These are phyloP conservation scores for Sporothrix humicola DNA, from an alignment of 2,329 filamentous ascomycete genomes.

Conservation along the genomic window DNA sequence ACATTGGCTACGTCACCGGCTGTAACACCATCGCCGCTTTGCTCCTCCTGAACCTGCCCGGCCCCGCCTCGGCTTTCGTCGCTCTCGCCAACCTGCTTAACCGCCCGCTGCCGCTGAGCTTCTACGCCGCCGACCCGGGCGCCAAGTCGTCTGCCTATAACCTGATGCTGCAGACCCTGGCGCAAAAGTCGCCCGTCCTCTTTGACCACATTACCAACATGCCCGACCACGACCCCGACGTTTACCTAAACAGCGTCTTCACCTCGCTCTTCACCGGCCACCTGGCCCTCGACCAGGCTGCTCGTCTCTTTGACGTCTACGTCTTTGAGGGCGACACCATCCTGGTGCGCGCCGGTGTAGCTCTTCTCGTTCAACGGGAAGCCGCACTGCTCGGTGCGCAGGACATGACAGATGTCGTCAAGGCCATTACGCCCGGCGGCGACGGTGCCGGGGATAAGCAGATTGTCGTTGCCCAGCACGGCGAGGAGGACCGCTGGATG, in stretches of 20 bases:
- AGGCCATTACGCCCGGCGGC: slow-evolving; percentile 45
- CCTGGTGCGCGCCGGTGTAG: slow-evolving; percentile 73
- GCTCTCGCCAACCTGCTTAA: slow-evolving; percentile 79
- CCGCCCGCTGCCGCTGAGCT: slow-evolving; percentile 74
- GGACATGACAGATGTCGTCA: slow-evolving; percentile 52
- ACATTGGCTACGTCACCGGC: slow-evolving; percentile 77
- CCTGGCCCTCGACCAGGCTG: slow-evolving; percentile 71
- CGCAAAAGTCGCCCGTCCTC: slow-evolving; percentile 67
- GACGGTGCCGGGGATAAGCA: slow-evolving; percentile 40
- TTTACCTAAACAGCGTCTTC: slow-evolving; percentile 66
- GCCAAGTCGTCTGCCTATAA: slow-evolving; percentile 73
- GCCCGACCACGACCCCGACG: slow-evolving; percentile 53
- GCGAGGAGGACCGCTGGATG: slow-evolving; percentile 58
- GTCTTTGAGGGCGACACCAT: slow-evolving; percentile 80
- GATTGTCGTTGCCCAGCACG: slow-evolving; percentile 49
- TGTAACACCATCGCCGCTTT: slow-evolving; percentile 78
- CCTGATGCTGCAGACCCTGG: slow-evolving; percentile 69
- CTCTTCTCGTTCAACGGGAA: slow-evolving; percentile 63
- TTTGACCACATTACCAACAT: slow-evolving; percentile 66
- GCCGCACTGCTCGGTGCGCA: slow-evolving; percentile 57
- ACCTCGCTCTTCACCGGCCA: slow-evolving; percentile 67
- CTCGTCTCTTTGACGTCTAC: slow-evolving; percentile 80
- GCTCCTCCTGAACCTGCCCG: slow-evolving; percentile 72
- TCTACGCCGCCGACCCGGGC: slow-evolving; percentile 72
- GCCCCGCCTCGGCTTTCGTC: slow-evolving; percentile 68